phyloP scores from a whole-genome alignment of 306 rosid species.

The Cucurbita ficifolia region DNA sequence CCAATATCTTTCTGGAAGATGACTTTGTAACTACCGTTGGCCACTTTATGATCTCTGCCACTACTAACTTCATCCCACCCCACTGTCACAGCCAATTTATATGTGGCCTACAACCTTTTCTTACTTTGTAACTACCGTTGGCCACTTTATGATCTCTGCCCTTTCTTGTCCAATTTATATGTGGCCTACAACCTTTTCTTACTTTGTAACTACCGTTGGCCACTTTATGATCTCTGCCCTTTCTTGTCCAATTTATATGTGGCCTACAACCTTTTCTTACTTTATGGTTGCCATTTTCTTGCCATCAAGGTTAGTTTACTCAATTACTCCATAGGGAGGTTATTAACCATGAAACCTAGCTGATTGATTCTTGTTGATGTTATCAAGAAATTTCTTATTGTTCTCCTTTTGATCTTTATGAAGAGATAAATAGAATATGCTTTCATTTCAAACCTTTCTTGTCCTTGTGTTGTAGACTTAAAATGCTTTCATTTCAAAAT shows the following conservation, averaged over 20 bases:
- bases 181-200: too few species aligned
- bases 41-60: not conserved
- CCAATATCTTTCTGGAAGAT: not conserved
- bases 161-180: not conserved
- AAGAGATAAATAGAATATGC: not conserved
- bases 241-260: not conserved
- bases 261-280: not conserved
- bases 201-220: not conserved
- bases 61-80: not conserved
- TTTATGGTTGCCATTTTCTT: not conserved
- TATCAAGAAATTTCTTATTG: not conserved
- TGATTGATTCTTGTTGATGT: not conserved
- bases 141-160: not conserved
- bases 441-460: not conserved
- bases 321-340: not conserved
- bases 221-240: not conserved
- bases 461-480: not conserved
- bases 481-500: not conserved
- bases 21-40: not conserved
- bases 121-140: not conserved
- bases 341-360: not conserved
- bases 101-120: too few species aligned
- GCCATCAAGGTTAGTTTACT: not conserved
- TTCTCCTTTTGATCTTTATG: not conserved
- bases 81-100: not conserved